Conservation (phyloP, 1,284 basidiomycete genomes). For the Ganoderma sinense region DNA sequence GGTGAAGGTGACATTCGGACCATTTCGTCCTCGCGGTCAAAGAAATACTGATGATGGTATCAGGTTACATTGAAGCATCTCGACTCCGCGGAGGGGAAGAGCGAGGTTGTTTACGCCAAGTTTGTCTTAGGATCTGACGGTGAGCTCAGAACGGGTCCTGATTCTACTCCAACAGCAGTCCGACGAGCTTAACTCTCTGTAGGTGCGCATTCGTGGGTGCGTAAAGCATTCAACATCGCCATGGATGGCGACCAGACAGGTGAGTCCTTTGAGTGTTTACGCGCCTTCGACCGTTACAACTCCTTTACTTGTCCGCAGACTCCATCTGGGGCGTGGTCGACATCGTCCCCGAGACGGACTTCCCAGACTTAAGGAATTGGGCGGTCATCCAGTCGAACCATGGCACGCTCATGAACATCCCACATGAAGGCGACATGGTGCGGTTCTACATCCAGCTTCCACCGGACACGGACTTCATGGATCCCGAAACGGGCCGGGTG, state of each 20-base stretch:
- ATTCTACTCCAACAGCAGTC: neutral
- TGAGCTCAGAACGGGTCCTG: conserved; percentile 17
- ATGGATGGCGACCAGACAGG: conserved; percentile 84
- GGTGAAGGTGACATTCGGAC: conserved; percentile 54
- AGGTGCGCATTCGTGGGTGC: conserved; percentile 85
- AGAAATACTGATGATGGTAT: neutral
- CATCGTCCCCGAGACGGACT: conserved; percentile 73
- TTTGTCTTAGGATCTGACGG: conserved; percentile 66
- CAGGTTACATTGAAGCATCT: conserved; percentile 48
- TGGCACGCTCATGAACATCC: conserved; percentile 75
- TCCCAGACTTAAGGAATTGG: conserved; percentile 83
- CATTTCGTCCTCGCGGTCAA: neutral
- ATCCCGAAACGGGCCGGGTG: conserved; percentile 59
- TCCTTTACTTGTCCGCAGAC: conserved; percentile 44
- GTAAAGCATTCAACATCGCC: conserved; percentile 68
- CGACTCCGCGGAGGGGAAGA: conserved; percentile 35
- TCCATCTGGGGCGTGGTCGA: conserved; percentile 86
- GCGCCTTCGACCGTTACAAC: neutral
- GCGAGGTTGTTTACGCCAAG: conserved; percentile 58
- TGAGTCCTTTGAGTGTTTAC: conserved; percentile 22
- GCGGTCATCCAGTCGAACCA: conserved; percentile 66
- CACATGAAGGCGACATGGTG: conserved; percentile 75
- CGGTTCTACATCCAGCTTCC: conserved; percentile 85
- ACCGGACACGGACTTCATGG: conserved; percentile 56
- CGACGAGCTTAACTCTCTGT: no score